Conservation (phyloP, 2,329 filamentous ascomycete species). For the Aspergillus luchuensis region DNA sequence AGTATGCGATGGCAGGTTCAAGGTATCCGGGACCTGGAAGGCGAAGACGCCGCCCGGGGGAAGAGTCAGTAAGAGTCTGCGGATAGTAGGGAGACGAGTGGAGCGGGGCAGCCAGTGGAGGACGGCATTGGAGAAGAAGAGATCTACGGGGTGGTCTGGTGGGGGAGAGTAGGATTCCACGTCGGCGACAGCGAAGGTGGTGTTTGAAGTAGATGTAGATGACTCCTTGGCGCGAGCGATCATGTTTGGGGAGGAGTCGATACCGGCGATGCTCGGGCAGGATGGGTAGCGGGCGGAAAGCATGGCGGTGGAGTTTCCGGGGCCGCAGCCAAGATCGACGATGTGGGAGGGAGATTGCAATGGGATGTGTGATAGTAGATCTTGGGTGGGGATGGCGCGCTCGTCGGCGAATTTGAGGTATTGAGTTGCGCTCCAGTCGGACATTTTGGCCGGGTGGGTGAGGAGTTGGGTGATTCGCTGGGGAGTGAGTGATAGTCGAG, state of each 20-base stretch:
- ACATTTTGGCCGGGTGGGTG: constrained; percentile 6
- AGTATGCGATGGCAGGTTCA: constrained; percentile 51
- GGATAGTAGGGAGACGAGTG: constrained; percentile 50
- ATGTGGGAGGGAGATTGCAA: constrained; percentile 47
- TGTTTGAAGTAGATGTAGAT: constrained; percentile 27
- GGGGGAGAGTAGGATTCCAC: constrained; percentile 45
- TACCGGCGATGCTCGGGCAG: constrained; percentile 48
- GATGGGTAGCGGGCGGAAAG: constrained; percentile 52
- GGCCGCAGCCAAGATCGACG: constrained; percentile 63
- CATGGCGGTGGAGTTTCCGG: constrained; percentile 59
- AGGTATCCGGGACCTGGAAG: constrained; percentile 58
- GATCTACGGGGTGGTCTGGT: constrained; percentile 38
- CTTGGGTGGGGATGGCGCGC: constrained; percentile 56
- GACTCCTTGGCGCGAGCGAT: constrained; percentile 47
- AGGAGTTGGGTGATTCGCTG: neutral
- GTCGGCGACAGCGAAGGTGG: constrained; percentile 51
- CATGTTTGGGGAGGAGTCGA: constrained; percentile 62
- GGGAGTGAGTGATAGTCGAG: neutral
- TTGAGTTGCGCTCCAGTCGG: constrained; percentile 56
- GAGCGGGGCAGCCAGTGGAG: constrained; percentile 58
- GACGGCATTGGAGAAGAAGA: constrained; percentile 61
- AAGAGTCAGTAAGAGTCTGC: constrained; percentile 46
- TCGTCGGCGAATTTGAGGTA: constrained; percentile 60
- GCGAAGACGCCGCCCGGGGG: constrained; percentile 54
- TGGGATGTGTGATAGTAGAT: constrained; percentile 54